Conservation (phyloP, 768 basidiomycete species). For the Kwoniella pini region DNA sequence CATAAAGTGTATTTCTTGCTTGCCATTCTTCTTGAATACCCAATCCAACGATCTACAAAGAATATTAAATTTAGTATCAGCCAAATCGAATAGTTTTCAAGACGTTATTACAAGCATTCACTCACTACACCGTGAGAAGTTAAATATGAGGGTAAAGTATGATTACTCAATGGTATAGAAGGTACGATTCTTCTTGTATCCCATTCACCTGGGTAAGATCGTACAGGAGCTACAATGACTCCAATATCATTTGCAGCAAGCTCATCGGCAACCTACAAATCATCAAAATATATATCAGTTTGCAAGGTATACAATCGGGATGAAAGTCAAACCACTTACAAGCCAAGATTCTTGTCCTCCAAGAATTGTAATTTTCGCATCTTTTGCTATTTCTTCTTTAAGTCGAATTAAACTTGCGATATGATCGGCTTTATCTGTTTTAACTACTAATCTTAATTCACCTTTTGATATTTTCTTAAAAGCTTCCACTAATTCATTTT, state of each 20-base stretch:
- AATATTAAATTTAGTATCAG: background rate
- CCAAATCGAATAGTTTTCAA: background rate
- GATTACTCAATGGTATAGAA: slow-evolving; percentile 70
- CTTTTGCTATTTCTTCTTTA: slow-evolving; percentile 64
- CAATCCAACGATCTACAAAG: slow-evolving; percentile 51
- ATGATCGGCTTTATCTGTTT: slow-evolving; percentile 67
- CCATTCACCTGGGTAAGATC: slow-evolving; percentile 75
- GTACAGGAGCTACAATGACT: slow-evolving; percentile 66
- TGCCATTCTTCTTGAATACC: slow-evolving; percentile 67
- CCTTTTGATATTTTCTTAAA: slow-evolving; percentile 62
- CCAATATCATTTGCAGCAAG: slow-evolving; percentile 69
- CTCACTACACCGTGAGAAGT: slow-evolving; percentile 66
- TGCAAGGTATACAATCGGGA: background rate
- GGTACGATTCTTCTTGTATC: slow-evolving; percentile 65
- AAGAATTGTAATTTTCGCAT: slow-evolving; percentile 56
- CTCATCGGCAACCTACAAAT: slow-evolving; percentile 68
- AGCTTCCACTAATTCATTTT: slow-evolving; percentile 59
- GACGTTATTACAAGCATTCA: slow-evolving; percentile 65
- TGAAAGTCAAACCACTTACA: slow-evolving; percentile 27
- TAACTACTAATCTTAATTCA: slow-evolving; percentile 64
- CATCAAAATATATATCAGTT: slow-evolving; percentile 13
- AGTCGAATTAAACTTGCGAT: slow-evolving; percentile 68
- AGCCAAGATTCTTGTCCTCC: slow-evolving; percentile 53
- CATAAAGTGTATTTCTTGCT: slow-evolving; percentile 75
- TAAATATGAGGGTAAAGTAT: slow-evolving; percentile 65